These are phyloP conservation scores for Neurospora sp. DNA, from an alignment of 495 filamentous ascomycete species.

Conservation along the genomic window DNA sequence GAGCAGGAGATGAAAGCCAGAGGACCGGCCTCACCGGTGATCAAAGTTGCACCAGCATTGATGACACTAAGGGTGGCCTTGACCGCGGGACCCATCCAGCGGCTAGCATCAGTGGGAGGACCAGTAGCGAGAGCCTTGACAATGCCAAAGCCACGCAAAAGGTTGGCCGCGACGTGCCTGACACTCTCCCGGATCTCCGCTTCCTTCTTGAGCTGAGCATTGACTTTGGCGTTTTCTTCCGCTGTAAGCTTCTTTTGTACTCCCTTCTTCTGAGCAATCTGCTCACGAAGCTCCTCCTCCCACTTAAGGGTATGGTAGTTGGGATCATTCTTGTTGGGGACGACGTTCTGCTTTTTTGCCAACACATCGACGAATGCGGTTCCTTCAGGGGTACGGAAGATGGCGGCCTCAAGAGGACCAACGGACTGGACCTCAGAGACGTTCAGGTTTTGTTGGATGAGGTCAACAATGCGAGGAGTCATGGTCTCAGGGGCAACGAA, in stretches of 20 bases:
- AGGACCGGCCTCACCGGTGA: slow-evolving; percentile 71
- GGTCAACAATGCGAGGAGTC: slow-evolving; percentile 61
- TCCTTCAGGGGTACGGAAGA: slow-evolving; percentile 80
- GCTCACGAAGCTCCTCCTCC: slow-evolving; percentile 84
- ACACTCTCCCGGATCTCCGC: slow-evolving; percentile 63
- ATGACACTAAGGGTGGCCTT: slow-evolving; percentile 59
- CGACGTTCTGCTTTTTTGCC: slow-evolving; percentile 60
- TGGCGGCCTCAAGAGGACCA: slow-evolving; percentile 79
- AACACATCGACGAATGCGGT: slow-evolving; percentile 84
- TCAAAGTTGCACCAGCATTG: slow-evolving; percentile 65
- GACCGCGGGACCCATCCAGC: slow-evolving; percentile 78
- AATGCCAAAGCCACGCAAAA: slow-evolving; percentile 74
- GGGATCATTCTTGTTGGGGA: slow-evolving; percentile 70
- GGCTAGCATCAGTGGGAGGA: slow-evolving; percentile 70
- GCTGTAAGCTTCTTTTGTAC: slow-evolving; percentile 80
- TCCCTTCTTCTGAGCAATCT: slow-evolving; percentile 87
- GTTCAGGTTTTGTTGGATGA: slow-evolving; percentile 62
- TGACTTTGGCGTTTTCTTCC: slow-evolving; percentile 83
- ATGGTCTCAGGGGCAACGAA: slow-evolving; percentile 85
- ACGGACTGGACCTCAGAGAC: slow-evolving; percentile 53
- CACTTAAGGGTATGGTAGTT: slow-evolving; percentile 95
- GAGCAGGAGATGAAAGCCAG: slow-evolving; percentile 68
- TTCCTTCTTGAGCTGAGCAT: slow-evolving; percentile 84
- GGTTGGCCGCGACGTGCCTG: slow-evolving; percentile 51
- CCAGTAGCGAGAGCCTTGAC: slow-evolving; percentile 72